These are phyloP conservation scores for Fraxinus greggii DNA, from an alignment of 305 asterid species.

Conservation along the genomic window DNA sequence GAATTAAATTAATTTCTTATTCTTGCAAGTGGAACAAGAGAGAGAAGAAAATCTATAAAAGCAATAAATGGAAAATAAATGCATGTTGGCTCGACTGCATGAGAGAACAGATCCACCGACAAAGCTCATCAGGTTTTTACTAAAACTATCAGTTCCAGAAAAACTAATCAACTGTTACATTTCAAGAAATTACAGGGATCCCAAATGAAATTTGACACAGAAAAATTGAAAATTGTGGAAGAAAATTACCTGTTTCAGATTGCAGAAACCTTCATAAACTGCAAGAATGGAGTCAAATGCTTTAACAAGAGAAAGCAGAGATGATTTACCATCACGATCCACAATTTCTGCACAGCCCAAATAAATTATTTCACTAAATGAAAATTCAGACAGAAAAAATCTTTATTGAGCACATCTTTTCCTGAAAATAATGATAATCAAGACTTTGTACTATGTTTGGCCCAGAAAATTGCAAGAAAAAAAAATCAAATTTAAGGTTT, in stretches of 20 bases:
- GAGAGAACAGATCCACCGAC: constrained; percentile 44
- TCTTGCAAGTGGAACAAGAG: constrained; percentile 10
- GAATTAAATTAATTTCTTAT: neutral
- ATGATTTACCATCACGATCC: constrained; percentile 85
- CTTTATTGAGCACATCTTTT: neutral
- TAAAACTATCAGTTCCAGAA: neutral
- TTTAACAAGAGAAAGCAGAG: constrained; percentile 76
- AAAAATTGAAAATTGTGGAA: neutral
- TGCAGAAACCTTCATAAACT: constrained; percentile 92
- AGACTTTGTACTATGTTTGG: neutral
- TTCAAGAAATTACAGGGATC: neutral
- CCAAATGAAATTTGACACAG: neutral
- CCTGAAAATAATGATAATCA: neutral
- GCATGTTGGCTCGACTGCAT: constrained; percentile 6
- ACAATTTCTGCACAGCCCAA: constrained; percentile 63
- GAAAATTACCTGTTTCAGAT: constrained; percentile 72
- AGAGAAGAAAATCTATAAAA: constrained; percentile 1
- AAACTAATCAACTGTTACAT: neutral
- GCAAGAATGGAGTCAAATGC: constrained; percentile 87
- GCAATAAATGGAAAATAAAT: constrained; percentile 33
- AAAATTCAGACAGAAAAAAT: neutral
- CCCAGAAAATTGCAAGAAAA: neutral
- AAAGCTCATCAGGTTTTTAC: constrained; percentile 19
- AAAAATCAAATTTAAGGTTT: neutral
- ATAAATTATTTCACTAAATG: constrained; percentile 5